phyloP scores from a whole-genome alignment of 768 basidiomycete species.

The Tylopilus felleus region DNA sequence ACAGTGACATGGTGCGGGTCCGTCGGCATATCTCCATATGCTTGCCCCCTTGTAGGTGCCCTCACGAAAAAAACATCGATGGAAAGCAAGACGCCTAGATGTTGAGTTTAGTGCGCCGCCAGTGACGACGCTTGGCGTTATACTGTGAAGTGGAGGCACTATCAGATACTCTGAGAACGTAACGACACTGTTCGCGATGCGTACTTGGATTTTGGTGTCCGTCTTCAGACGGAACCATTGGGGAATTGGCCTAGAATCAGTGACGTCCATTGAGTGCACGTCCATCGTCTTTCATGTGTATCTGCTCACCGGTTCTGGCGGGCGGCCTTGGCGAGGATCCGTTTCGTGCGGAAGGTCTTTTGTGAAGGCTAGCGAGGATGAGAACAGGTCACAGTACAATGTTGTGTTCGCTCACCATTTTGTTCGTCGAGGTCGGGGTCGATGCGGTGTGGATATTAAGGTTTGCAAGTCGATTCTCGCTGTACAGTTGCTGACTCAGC shows the following conservation, averaged over 20 bases:
- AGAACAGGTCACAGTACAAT: background rate
- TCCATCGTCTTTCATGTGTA: background rate
- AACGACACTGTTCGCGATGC: background rate
- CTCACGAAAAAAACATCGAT: background rate
- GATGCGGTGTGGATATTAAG: constrained; percentile 29
- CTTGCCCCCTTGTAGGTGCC: constrained; percentile 4
- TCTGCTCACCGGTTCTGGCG: constrained; percentile 87
- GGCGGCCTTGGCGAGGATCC: constrained; percentile 91
- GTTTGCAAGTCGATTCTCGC: constrained; percentile 28
- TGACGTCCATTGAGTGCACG: background rate
- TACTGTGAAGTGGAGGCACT: constrained; percentile 45
- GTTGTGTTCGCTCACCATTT: constrained; percentile 43
- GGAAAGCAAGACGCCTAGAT: constrained; percentile 50
- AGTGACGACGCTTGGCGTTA: constrained; percentile 96
- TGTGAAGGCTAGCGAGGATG: constrained; percentile 77
- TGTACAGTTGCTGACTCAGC: constrained; percentile 44
- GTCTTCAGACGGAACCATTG: constrained; percentile 99
- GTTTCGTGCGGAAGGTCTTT: constrained; percentile 98
- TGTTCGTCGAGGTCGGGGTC: constrained; percentile 36
- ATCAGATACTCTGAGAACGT: background rate
- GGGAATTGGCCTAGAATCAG: constrained; percentile 75
- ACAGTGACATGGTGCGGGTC: constrained; percentile 29
- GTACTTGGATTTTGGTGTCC: constrained; percentile 90
- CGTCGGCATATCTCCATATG: constrained; percentile 17
- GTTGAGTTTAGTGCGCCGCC: constrained; percentile 99